Base-by-base conservation (phyloP, 164 flowering plant genomes). In the Vitis labrusca region DNA sequence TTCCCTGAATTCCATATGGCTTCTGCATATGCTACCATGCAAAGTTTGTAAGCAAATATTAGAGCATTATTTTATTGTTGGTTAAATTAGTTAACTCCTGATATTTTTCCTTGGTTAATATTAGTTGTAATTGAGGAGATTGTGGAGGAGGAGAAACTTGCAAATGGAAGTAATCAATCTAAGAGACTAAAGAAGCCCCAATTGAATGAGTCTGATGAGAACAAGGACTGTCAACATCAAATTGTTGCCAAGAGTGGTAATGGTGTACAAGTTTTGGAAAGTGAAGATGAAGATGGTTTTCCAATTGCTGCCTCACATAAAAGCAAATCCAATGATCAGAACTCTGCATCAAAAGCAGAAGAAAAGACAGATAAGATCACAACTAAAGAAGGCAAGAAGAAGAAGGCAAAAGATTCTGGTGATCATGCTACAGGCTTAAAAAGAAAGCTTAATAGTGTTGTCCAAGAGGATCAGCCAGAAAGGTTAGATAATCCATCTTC, bases 231-330 rank as follows among this genome's bases (percentile, higher is more conserved):
- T 57, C 67, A 83, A 23, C 50, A 47, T 8, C 89, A 83, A 78
- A 80, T 85, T 76, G 87, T 86, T 67, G 75, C 67, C 52, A 88
- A 73, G 74, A 73, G 73, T 44, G 66, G 32, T 47, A 50, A 71
- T 60, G 66, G 65, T 62, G 69, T 51, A 47, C 73, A 79, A 29
- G 76, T 73, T 50, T 55, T 85, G 63, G 97, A 84, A 69, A 91
- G 91, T 76, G 99, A 95, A 81, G 98, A 95, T 84, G 99, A 94
- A 84, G 99, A 94, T 82, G 98, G 98, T 14, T 92, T 94, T 74
- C 98, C 98, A 23, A 63, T 83, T 65, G 71, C 87, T 57, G n/a
- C 77, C 9, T 16, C 76, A n/a, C 51, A 53, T 13, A 70, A 76
- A 48, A 70, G 61, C 13, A 71, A 81, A 64, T 8, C 69, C 8